These are phyloP conservation scores for Perilla frutescens DNA, from an alignment of 257 asterid genomes.

Conservation along the genomic window DNA sequence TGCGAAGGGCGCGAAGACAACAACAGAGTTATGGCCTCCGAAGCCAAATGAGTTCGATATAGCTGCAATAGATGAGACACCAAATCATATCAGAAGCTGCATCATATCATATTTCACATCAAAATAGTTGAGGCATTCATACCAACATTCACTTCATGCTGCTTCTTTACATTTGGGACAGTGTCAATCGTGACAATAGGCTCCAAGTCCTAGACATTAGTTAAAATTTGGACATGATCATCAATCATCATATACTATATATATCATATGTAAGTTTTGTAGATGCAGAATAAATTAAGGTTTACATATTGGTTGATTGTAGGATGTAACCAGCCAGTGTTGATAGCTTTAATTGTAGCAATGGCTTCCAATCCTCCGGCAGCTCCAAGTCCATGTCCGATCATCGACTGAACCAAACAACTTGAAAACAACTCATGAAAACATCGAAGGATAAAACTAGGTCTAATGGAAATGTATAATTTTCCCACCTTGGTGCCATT, in stretches of 20 bases:
- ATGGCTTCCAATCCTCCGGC: conserved; percentile 15
- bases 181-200: conserved; percentile 3
- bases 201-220: conserved; percentile 24
- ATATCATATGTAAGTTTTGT: not conserved
- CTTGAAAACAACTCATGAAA: too few species aligned
- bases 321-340: conserved; percentile 9
- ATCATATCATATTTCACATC: not conserved
- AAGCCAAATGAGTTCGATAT: conserved; percentile 6
- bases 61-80: not conserved
- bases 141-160: conserved; percentile 23
- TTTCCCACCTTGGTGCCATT: conserved; percentile 6
- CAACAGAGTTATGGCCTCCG: not conserved
- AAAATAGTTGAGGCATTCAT: not conserved
- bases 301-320: conserved; percentile 21
- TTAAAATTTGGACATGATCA: not conserved
- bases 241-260: too few species aligned
- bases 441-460: too few species aligned
- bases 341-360: not conserved
- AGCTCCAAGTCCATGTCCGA: not conserved
- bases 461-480: not conserved
- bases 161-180: conserved; percentile 19
- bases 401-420: not conserved
- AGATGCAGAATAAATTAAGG: not conserved
- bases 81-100: not conserved
- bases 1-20: not conserved